phyloP scores from a whole-genome alignment of 805 yeast species.

The Saturnispora gosingensis region DNA sequence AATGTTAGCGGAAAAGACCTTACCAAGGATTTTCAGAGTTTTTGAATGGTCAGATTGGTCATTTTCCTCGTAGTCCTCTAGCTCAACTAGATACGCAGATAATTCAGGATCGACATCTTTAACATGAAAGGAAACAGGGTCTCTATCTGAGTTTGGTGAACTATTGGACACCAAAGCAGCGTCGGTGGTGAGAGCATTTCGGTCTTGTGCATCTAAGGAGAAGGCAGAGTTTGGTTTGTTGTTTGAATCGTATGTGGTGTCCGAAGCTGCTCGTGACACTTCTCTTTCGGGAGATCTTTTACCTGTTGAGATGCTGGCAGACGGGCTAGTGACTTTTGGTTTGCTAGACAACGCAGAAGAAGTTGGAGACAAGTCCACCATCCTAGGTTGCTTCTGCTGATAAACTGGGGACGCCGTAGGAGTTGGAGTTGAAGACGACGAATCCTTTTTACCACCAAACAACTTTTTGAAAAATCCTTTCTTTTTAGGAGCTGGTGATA shows the following conservation, averaged over 20 bases:
- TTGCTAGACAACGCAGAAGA: not conserved
- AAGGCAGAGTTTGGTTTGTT: not conserved
- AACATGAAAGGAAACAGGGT: conserved; percentile 16
- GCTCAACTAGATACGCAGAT: conserved; percentile 35
- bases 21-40: conserved; percentile 10
- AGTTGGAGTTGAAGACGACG: not conserved
- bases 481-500: conserved; percentile 11
- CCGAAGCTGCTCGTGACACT: not conserved
- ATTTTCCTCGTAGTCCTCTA: conserved; percentile 11
- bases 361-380: not conserved
- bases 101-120: conserved; percentile 36
- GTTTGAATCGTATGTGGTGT: not conserved
- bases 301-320: not conserved
- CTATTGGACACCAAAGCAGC: not conserved
- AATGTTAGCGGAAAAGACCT: conserved; percentile 19
- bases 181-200: not conserved
- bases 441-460: conserved; percentile 19
- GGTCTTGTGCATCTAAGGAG: not conserved
- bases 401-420: not conserved
- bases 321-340: not conserved
- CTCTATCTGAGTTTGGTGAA: not conserved
- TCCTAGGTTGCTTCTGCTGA: not conserved
- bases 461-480: conserved; percentile 22
- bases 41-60: not conserved
- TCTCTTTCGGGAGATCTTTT: not conserved